Evolutionary conservation across 805 yeast genomes (phyloP), one percentile per base, ranked within the genome.

Genomic region (Scheffersomyces ergatensis): DNA sequence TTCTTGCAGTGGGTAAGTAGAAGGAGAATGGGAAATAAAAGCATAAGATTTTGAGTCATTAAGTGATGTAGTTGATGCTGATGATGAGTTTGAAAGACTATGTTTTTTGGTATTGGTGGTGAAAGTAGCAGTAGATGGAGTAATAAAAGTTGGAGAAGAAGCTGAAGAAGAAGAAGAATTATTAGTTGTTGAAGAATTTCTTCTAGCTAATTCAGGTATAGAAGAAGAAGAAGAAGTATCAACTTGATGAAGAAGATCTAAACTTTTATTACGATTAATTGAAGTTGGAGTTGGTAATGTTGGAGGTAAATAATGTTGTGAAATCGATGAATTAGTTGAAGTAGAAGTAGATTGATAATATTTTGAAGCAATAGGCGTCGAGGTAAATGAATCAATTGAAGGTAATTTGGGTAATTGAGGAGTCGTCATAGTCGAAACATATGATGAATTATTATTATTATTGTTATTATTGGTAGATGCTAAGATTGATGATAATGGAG

Each of bases 21-120:
- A 82, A 21, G 89, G 95, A 6, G 96, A 88, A 63, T 92, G 98
- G 17, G 95, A 82, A 49, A 92, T 92, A 64, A 92, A 92, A 14
- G 97, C 97, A 65, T 82, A 86, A 15, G 74, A 59, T 48, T 70
- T 55, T 3, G 48, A 36, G 21, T 51, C 51, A 18, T 42, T 48
- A 18, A 45, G 44, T 35, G 44, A 18, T 35, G 45, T 15, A 20
- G 44, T 26, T 11, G 45, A n/a, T n/a, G 43, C 27, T 35, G 41
- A 25, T 31, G 21, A 11, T 40, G 29, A 12, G 25, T 34, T 16
- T 18, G 32, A 11, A n/a, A 7, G 14, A 31, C 23, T 17, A 31
- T 31, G 12, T 11, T 37, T 19, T 14, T 19, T 32, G 14, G 34
- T 29, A n/a, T n/a, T n/a, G n/a, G n/a, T n/a, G n/a, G n/a, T n/a